These are phyloP conservation scores for Glycine latifolia DNA, from an alignment of 306 rosid species.

Conservation along the genomic window DNA sequence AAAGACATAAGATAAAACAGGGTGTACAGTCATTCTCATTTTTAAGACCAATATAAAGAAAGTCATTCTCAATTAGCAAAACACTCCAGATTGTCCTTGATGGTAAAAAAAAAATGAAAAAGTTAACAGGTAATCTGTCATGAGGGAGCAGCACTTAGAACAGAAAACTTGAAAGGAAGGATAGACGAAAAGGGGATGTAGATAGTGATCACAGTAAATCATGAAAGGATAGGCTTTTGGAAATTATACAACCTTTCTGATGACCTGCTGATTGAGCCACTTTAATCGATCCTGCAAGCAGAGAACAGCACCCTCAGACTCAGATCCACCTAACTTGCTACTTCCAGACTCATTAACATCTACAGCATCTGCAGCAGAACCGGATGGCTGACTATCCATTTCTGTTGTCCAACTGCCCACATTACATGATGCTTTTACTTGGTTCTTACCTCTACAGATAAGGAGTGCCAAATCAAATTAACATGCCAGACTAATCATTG, in stretches of 20 bases:
- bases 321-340: conserved; percentile 65
- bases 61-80: conserved; percentile 25
- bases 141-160: not conserved
- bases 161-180: not conserved
- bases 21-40: not conserved
- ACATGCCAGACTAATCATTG: conserved; percentile 4
- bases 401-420: conserved; percentile 67
- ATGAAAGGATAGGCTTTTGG: conserved; percentile 19
- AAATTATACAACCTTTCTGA: conserved; percentile 62
- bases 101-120: conserved; percentile 12
- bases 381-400: conserved; percentile 67
- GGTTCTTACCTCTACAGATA: conserved; percentile 74
- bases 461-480: conserved; percentile 41
- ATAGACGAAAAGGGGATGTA: not conserved
- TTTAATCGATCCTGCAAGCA: conserved; percentile 70
- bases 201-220: not conserved
- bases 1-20: conserved; percentile 4
- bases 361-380: conserved; percentile 59
- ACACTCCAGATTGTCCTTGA: not conserved
- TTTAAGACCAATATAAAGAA: not conserved
- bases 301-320: conserved; percentile 58
- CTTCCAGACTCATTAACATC: conserved; percentile 56
- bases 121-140: not conserved
- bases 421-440: conserved; percentile 58
- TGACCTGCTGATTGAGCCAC: conserved; percentile 67